Evolutionary conservation across 306 rosid species (phyloP), one percentile per base, ranked within the genome.

Genomic region (Abrus pulchellus): DNA sequence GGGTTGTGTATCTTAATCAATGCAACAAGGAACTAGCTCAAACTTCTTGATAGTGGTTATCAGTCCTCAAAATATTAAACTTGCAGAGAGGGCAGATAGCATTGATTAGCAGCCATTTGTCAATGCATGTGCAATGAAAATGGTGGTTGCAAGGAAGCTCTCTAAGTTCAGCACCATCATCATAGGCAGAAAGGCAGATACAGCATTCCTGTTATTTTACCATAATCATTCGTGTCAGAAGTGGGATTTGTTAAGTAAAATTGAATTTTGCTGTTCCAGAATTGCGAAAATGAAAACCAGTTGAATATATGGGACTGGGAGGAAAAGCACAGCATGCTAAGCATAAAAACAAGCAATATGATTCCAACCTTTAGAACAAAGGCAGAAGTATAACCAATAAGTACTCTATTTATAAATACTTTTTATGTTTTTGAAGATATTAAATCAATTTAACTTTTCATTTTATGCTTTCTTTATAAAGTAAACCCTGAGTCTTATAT

Each of bases 41-140:
- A 76, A 85, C 97, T 68, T 79, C 85, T 60, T 79, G 83, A 47
- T 75, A 85, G 77, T 56, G 78, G 50, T 81, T 71, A 27, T 55
- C 74, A 7, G 71, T 76, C 85, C 82, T 87, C 87, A 88, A 84
- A 71, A 93, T 84, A 86, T 95, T 85, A 50, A 84, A 93, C 81
- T 95, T 95, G 96, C 99, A 95, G 56, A 95, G 94, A 32, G 98
- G 99, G 84, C 98, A 95, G 66, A 83, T 90, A 0, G 97, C 89
- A 78, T 89, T 93, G 62, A 90, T 86, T 83, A 78, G 88, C 72
- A 95, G 75, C 98, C 99, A 93, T 88, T 88, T 93, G 87, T 95
- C 96, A 30, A 95, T 93, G 92, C 99, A 95, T 8, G 82, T 60
- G 77, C 94, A 68, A 77, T 95, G 98, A 74, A 93, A 95, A 81